A percentile compares a stretch with the other conserved stretches of the same genome.
phyloP scores from a whole-genome alignment of 768 basidiomycete genomes.

The Pisolithus marmoratus region DNA sequence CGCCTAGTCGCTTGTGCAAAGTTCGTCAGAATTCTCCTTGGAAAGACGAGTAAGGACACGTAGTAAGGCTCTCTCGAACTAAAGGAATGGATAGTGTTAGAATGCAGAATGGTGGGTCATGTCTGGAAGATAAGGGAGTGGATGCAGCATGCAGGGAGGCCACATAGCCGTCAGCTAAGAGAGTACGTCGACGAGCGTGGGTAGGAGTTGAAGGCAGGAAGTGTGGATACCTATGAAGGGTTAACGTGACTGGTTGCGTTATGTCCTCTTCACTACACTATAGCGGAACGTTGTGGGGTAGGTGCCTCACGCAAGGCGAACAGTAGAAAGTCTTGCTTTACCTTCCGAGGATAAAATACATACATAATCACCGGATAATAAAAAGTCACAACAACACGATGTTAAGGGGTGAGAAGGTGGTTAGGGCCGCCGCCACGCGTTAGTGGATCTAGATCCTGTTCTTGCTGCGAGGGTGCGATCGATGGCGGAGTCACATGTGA shows the following conservation, averaged over 20 bases:
- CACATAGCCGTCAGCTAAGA: background rate
- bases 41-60: no score
- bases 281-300: background rate
- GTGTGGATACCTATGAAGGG: background rate
- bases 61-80: no score
- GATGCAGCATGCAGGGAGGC: background rate
- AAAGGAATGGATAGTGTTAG: background rate
- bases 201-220: background rate
- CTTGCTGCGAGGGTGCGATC: background rate
- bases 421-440: background rate
- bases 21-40: no score
- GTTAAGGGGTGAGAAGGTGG: background rate
- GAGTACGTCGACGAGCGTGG: background rate
- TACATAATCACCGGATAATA: constrained; percentile 8
- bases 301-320: background rate
- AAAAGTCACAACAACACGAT: background rate
- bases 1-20: no score
- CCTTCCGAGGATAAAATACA: constrained; percentile 5
- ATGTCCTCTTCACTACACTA: background rate
- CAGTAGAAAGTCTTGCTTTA: background rate
- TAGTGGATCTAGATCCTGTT: background rate
- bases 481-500: background rate
- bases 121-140: background rate
- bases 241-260: background rate
- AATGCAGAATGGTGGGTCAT: background rate